Evolutionary conservation across 2,329 filamentous ascomycete species (phyloP), one percentile per base, ranked within the genome.

Genomic region (Apiospora hydei): DNA sequence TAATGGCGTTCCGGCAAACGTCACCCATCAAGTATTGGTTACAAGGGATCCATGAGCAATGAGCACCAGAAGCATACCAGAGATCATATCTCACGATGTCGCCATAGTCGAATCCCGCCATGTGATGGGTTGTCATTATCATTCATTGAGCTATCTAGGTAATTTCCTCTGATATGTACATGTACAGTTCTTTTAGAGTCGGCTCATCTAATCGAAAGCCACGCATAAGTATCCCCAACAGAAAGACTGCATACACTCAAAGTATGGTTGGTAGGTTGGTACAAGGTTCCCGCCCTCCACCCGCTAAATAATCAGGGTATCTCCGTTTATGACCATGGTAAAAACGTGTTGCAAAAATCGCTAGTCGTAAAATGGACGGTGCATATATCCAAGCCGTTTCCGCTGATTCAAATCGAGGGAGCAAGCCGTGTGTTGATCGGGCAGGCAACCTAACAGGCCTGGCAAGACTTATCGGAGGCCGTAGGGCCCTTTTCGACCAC

Each of bases 401-500:
- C 57, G 57, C 57, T 41, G 57, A 64, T 64, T 64, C 34, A 64
- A 21, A 14, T 3, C 30, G 4, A 5, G 30, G 34, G 57, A 38
- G 18, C 34, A n/a, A 49, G 46, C 46, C 46, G 8, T 49, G 8
- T 49, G 6, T 8, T 6, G 18, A n/a, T 43, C 41, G 13, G 41
- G 41, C 41, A 43, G 41, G 41, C 10, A 43, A 43, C 41, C 41
- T 43, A 43, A 8, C 13, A 1, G 4, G 8, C 13, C 41, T 43
- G 8, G 41, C 7, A 49, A 10, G 46, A 18, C 46, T 51, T 69
- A 81, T 67, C 79, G 77, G 51, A 81, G 64, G 18, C 82, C 82
- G 0, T 80, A 79, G 0, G 80, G 76, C 47, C 83, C 75, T 85
- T 85, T 74, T 84, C 82, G 24, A 85, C 82, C 16, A 84, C 81